Evolutionary conservation across 2,329 filamentous ascomycete species (phyloP).

Genomic region (Botrytis aclada): DNA sequence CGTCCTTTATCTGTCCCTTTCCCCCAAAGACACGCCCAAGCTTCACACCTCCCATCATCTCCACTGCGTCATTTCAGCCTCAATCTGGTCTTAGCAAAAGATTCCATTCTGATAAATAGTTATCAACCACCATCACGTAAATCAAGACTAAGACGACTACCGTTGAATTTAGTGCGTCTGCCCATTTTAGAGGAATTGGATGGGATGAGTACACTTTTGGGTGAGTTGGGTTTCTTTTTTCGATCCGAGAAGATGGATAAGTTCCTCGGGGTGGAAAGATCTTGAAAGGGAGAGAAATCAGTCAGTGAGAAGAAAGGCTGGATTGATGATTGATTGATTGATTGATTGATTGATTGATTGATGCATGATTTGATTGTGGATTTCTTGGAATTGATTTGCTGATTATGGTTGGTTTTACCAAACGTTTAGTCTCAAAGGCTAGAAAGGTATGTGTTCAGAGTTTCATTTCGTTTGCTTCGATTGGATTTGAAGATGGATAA

Average conservation of each 20-base stretch:
- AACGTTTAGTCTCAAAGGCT: constrained; percentile 18
- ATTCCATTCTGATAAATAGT: background rate
- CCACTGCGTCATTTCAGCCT: constrained; percentile 9
- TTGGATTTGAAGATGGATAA: background rate
- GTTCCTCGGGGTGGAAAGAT: background rate
- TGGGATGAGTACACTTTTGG: constrained; percentile 12
- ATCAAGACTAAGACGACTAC: background rate
- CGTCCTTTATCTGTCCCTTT: background rate
- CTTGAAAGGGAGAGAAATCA: background rate
- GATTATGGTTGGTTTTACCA: constrained; percentile 1
- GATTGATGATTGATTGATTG: background rate
- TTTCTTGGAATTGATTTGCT: background rate
- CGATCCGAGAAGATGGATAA: background rate
- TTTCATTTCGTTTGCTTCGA: background rate
- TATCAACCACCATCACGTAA: background rate
- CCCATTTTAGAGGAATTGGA: constrained; percentile 4
- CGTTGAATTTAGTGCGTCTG: background rate
- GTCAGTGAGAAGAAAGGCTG: background rate
- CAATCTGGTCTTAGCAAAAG: background rate
- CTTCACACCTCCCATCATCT: background rate
- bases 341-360: too few relatives aligned
- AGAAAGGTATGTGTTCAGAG: constrained; percentile 17
- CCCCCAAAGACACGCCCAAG: background rate
- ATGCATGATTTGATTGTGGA: too few relatives aligned
- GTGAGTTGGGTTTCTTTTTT: background rate